A percentile compares a stretch with the other conserved stretches of the same genome.
phyloP scores from a whole-genome alignment of 2,329 filamentous ascomycete species.

The Lachnellula arida region DNA sequence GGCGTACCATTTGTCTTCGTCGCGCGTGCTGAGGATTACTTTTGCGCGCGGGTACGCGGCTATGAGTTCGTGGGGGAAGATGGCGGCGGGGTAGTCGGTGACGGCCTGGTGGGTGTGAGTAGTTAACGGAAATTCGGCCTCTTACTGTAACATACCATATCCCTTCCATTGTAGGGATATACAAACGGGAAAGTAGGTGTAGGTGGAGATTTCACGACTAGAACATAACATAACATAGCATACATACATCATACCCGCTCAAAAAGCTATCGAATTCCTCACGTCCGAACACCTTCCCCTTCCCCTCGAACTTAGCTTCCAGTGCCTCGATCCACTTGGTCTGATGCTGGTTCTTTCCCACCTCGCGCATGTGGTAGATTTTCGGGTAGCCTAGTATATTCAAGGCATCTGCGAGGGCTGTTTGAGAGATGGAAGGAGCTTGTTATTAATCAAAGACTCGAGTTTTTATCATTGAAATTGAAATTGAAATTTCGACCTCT shows the following conservation, averaged over 20 bases:
- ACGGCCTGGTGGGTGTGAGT: slow-evolving; percentile 10
- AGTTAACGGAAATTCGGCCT: too few relatives aligned
- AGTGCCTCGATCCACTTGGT: slow-evolving; percentile 5
- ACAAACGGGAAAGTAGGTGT: too few relatives aligned
- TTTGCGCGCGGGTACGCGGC: slow-evolving; percentile 19
- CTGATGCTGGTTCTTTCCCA: slow-evolving; percentile 8
- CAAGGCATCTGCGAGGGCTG: slow-evolving; percentile 13
- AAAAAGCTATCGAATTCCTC: slow-evolving; percentile 11
- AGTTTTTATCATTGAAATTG: too few relatives aligned
- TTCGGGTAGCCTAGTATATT: slow-evolving; percentile 3
- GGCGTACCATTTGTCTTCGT: slow-evolving; percentile 15
- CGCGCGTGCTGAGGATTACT: slow-evolving; percentile 16
- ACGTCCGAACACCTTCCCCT: slow-evolving; percentile 2
- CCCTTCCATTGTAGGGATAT: too few relatives aligned
- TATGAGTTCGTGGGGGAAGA: slow-evolving; percentile 29
- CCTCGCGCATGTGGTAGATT: slow-evolving; percentile 13
- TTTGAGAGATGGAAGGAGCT: not conserved
- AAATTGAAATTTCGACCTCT: too few relatives aligned
- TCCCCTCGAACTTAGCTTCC: slow-evolving; percentile 8
- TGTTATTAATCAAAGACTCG: too few relatives aligned
- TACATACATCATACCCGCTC: slow-evolving; percentile 4
- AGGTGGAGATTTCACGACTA: not conserved
- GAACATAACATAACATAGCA: not conserved
- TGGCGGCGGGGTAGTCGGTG: slow-evolving; percentile 31
- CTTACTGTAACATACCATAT: too few relatives aligned